Conservation (phyloP, 1,284 basidiomycete species). For the Ustilago shanxiensis region DNA sequence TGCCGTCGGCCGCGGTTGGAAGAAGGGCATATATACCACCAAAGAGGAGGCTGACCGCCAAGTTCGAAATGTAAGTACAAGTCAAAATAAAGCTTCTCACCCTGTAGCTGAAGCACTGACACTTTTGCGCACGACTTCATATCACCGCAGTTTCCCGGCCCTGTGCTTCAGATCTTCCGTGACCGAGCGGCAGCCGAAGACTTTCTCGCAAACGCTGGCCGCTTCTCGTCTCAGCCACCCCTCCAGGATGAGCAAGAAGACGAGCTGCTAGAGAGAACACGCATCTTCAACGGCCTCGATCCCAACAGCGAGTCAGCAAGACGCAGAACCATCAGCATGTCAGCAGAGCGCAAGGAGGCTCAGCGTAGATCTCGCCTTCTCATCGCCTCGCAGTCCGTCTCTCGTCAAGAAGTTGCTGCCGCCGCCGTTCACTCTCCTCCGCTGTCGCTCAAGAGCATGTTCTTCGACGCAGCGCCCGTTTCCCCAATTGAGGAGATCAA, state of each 20-base stretch:
- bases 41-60: conserved; percentile 48
- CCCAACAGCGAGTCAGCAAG: conserved; percentile 24
- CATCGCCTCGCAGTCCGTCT: conserved; percentile 16
- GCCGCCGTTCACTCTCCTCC: conserved; percentile 18
- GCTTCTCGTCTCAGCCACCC: conserved; percentile 9
- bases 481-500: conserved; percentile 30
- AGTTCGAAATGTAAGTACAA: conserved; percentile 35
- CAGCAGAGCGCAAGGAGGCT: conserved; percentile 34
- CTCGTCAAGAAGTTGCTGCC: conserved; percentile 2
- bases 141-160: conserved; percentile 41
- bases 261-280: conserved; percentile 35
- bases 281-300: conserved; percentile 41
- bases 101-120: background rate
- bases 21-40: conserved; percentile 48
- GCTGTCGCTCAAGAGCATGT: conserved; percentile 13
- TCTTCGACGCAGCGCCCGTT: conserved; percentile 5
- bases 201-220: conserved; percentile 28
- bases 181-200: conserved; percentile 38
- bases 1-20: conserved; percentile 54
- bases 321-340: conserved; percentile 26
- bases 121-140: background rate
- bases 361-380: conserved; percentile 33
- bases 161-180: conserved; percentile 34
- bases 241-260: conserved; percentile 29
- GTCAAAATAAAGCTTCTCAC: conserved; percentile 2